These are phyloP conservation scores for Mycena sp. DNA, from an alignment of 1,284 basidiomycete species.

Conservation along the genomic window DNA sequence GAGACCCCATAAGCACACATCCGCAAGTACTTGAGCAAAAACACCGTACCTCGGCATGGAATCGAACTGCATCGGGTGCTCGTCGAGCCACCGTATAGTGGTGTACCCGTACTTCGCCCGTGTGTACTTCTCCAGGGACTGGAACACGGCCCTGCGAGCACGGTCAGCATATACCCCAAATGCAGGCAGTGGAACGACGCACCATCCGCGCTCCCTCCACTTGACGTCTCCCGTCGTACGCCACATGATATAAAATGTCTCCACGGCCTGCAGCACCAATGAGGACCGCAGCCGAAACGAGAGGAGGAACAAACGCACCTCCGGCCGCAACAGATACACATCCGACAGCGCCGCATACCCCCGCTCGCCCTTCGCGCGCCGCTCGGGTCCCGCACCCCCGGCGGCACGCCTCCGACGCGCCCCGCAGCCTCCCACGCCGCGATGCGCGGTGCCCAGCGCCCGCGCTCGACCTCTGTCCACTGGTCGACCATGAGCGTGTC, in stretches of 20 bases:
- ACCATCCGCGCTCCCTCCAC: slow-evolving; percentile 84
- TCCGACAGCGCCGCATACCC: slow-evolving; percentile 60
- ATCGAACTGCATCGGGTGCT: slow-evolving; percentile 49
- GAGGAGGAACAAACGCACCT: slow-evolving; percentile 54
- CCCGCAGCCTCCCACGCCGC: slow-evolving; percentile 60
- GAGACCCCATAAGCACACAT: not conserved
- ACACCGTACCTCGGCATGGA: slow-evolving; percentile 73
- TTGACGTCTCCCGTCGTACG: slow-evolving; percentile 72
- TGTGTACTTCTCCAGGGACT: slow-evolving; percentile 70
- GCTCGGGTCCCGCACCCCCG: slow-evolving; percentile 58
- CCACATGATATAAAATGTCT: slow-evolving; percentile 78
- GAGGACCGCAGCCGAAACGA: not conserved
- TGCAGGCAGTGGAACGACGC: no score
- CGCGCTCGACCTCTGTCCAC: slow-evolving; percentile 39
- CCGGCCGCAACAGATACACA: slow-evolving; percentile 68
- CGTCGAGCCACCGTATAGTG: slow-evolving; percentile 60
- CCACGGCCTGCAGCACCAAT: slow-evolving; percentile 61
- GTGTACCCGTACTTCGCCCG: slow-evolving; percentile 68
- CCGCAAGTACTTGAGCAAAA: not conserved
- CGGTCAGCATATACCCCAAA: no score
- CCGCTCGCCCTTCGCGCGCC: slow-evolving; percentile 36
- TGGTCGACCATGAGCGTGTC: slow-evolving; percentile 59
- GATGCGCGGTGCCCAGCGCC: slow-evolving; percentile 62
- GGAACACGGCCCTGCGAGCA: slow-evolving; percentile 60
- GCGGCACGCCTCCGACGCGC: slow-evolving; percentile 53